These are phyloP conservation scores for Pleurotus tuoliensis DNA, from an alignment of 768 basidiomycete species.

Conservation along the genomic window DNA sequence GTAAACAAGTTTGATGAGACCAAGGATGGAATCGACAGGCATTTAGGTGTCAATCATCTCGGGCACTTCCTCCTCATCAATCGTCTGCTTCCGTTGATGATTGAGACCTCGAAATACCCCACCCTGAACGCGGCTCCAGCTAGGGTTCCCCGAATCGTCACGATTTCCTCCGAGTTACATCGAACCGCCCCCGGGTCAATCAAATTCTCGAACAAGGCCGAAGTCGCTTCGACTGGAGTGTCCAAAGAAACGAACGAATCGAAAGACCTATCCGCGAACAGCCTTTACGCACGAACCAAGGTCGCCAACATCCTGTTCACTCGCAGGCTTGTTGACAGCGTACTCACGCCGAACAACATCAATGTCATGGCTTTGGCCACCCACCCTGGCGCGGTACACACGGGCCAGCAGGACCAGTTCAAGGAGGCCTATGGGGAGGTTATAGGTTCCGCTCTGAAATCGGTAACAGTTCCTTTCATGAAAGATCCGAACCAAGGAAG, in stretches of 20 bases:
- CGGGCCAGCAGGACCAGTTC: slow-evolving; percentile 4
- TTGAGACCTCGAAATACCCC: not conserved
- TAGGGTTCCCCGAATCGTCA: not conserved
- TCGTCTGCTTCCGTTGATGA: not conserved
- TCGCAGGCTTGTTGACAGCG: not conserved
- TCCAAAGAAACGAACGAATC: slow-evolving; percentile 4
- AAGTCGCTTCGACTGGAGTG: not conserved
- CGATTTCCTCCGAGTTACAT: slow-evolving; percentile 4
- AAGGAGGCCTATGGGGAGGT: slow-evolving; percentile 1
- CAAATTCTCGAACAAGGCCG: not conserved
- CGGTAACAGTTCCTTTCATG: not conserved
- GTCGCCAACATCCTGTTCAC: slow-evolving; percentile 1
- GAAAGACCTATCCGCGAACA: not conserved
- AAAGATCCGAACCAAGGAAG: not conserved
- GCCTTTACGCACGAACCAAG: not conserved
- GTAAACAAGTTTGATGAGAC: slow-evolving; percentile 2
- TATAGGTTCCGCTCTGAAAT: not conserved
- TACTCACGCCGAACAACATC: not conserved
- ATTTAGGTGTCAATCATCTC: slow-evolving; percentile 3
- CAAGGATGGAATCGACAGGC: not conserved
- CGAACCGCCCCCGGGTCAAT: not conserved
- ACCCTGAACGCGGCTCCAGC: not conserved
- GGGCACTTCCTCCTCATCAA: slow-evolving; percentile 4
- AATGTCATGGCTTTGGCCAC: not conserved
- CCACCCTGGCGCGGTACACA: slow-evolving; percentile 2